These are phyloP conservation scores for Aureobasidium sp. DNA, from an alignment of 2,329 filamentous ascomycete species.

Conservation along the genomic window DNA sequence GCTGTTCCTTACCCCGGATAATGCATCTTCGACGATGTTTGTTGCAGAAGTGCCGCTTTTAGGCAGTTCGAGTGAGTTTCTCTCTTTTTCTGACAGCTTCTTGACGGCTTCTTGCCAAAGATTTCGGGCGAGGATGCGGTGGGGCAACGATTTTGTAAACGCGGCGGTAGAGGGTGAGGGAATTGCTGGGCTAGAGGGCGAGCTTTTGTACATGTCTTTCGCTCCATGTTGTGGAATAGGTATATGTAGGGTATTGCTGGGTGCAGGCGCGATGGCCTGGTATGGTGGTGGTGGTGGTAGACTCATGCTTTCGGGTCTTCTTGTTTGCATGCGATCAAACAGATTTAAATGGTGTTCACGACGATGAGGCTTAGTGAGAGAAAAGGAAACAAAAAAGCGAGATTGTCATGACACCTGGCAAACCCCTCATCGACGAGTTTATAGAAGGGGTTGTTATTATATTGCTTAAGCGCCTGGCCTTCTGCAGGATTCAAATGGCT, in stretches of 20 bases:
- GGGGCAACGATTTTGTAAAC: too few species aligned
- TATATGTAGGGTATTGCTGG: not conserved
- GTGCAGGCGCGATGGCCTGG: not conserved
- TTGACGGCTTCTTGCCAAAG: not conserved
- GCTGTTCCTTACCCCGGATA: not conserved
- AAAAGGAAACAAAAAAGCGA: too few species aligned
- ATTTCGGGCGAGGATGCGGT: not conserved
- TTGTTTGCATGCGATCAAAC: not conserved
- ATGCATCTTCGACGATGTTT: not conserved
- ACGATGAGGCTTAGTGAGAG: too few species aligned
- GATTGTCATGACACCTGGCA: too few species aligned
- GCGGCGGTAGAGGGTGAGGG: not conserved
- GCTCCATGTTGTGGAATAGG: not conserved
- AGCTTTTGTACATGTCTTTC: not conserved
- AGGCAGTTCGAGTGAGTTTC: not conserved
- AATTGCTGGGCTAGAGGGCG: not conserved
- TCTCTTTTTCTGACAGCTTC: not conserved
- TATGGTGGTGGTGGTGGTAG: not conserved
- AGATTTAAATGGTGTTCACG: too few species aligned
- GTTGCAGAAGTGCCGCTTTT: not conserved
- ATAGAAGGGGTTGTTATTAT: too few species aligned
- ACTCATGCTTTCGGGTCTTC: not conserved
- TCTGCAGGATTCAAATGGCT: too few species aligned
- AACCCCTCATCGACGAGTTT: too few species aligned
- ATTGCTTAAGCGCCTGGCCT: too few species aligned